phyloP scores from a whole-genome alignment of 768 basidiomycete species.

The Botryobasidium botryosum region DNA sequence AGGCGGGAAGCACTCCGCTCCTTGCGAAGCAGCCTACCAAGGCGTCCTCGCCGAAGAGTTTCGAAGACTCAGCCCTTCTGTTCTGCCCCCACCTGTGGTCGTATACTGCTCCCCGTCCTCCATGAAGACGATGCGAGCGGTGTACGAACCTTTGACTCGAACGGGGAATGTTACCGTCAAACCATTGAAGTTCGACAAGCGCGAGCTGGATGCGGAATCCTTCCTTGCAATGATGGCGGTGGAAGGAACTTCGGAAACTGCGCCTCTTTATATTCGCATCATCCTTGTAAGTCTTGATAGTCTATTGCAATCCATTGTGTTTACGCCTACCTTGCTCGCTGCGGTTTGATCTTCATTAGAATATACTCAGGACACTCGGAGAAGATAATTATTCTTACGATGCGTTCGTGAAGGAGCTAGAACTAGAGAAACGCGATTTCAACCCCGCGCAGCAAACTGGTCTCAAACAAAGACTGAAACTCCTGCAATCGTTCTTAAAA shows the following conservation, averaged over 20 bases:
- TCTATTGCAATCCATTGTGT: not conserved
- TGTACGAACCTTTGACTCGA: constrained; percentile 26
- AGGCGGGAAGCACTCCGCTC: constrained; percentile 37
- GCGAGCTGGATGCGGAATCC: constrained; percentile 6
- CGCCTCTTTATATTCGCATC: constrained; percentile 56
- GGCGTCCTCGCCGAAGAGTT: constrained; percentile 24
- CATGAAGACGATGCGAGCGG: constrained; percentile 37
- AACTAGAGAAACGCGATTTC: not conserved
- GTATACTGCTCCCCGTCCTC: constrained; percentile 49
- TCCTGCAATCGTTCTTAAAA: constrained; percentile 7
- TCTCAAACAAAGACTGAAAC: constrained; percentile 3
- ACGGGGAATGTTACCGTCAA: constrained; percentile 10
- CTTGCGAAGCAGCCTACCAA: constrained; percentile 52
- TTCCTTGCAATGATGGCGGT: constrained; percentile 9
- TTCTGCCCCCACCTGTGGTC: constrained; percentile 13
- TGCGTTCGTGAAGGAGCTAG: constrained; percentile 1
- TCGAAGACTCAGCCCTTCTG: too few species aligned
- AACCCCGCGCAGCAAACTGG: constrained; percentile 6
- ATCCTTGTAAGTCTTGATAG: constrained; percentile 33
- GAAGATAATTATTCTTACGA: constrained; percentile 8
- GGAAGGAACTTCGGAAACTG: constrained; percentile 33
- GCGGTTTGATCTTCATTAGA: not conserved
- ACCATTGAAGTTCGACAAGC: constrained; percentile 24
- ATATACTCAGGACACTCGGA: constrained; percentile 4
- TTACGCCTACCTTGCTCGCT: not conserved